Evolutionary conservation across 1,139 yeast species (phyloP), one percentile per base, ranked within the genome.

Genomic region (Debaryomyces coudertii): DNA sequence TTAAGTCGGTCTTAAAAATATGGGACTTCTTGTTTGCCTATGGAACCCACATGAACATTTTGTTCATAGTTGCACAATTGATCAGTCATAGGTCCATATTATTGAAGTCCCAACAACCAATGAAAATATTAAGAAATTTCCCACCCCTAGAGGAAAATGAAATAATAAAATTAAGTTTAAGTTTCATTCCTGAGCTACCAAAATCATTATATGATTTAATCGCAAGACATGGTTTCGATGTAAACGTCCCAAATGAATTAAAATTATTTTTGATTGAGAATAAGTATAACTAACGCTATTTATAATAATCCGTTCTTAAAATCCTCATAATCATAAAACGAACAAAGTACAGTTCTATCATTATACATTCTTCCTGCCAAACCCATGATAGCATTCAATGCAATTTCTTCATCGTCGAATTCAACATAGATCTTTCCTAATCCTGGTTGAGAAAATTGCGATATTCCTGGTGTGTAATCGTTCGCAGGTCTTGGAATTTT

Each of bases 11-110:
- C 0, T 68, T 90, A 39, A 79, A 83, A 46, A 71, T 90, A 23
- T 90, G 98, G 98, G 98, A 90, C 63, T 87, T 90, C 53, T 67
- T 90, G 58, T 86, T 90, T 63, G 96, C 97, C 2, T 90, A 89
- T 58, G 98, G 98, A 0, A 81, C 88, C 24, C 97, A 92, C 61
- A 79, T 90, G 84, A 90, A 90, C 64, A 78, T 92, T 25, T 69
- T 92, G 29, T 87, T 90, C 55, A 82, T 90, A 8, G 90, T 90
- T 14, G 95, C 97, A 0, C 96, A 90, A 62, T 69, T 90, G 38
- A 83, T 88, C 11, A 72, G 85, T 43, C 84, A 87, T 53, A 69
- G 97, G 44, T 76, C 83, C 4, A 69, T 75, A 37, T 67, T 90
- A 12, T 64, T 90, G 48, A 68, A 69, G 16, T 76, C 86, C 6